Evolutionary conservation across 441 rosid genomes (phyloP).

Genomic region (Arabidopsis hybrid): DNA sequence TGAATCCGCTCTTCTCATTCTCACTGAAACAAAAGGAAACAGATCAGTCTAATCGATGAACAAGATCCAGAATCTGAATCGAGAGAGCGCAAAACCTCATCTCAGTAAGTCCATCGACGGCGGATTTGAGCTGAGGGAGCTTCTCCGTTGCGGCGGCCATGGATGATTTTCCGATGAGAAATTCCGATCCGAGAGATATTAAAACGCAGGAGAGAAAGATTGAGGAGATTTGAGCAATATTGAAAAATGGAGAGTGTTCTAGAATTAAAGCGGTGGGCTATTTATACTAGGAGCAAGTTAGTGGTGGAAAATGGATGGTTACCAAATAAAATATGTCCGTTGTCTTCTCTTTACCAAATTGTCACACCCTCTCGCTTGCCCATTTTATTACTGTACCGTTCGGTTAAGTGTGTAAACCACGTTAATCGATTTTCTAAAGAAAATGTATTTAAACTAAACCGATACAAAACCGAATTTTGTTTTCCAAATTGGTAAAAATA

Average conservation of each 20-base stretch:
- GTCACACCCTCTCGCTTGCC: constrained; percentile 1
- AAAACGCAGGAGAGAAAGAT: background rate
- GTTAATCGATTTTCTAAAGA: background rate
- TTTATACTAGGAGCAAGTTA: constrained; percentile 11
- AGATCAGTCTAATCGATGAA: constrained; percentile 4
- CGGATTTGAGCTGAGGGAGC: constrained; percentile 64
- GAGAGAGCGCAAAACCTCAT: constrained; percentile 58
- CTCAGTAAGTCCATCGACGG: constrained; percentile 69
- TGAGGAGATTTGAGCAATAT: background rate
- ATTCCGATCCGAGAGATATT: constrained; percentile 2
- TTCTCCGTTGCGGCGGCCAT: constrained; percentile 70
- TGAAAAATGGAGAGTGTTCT: background rate
- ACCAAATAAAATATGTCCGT: constrained; percentile 37
- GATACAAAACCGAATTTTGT: too few relatives aligned
- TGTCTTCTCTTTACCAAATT: constrained; percentile 40
- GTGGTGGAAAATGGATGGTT: constrained; percentile 18
- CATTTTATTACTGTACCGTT: constrained; percentile 7
- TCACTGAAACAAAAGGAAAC: constrained; percentile 54
- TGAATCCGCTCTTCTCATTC: constrained; percentile 82
- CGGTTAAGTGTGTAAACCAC: constrained; percentile 20
- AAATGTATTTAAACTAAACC: too few relatives aligned
- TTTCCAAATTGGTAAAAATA: too few relatives aligned
- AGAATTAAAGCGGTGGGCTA: constrained; percentile 18
- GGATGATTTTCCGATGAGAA: constrained; percentile 5
- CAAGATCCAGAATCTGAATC: constrained; percentile 14